These are phyloP conservation scores for Phytophthora sojae DNA, from an alignment of 352 stramenopile genomes.

Conservation along the genomic window DNA sequence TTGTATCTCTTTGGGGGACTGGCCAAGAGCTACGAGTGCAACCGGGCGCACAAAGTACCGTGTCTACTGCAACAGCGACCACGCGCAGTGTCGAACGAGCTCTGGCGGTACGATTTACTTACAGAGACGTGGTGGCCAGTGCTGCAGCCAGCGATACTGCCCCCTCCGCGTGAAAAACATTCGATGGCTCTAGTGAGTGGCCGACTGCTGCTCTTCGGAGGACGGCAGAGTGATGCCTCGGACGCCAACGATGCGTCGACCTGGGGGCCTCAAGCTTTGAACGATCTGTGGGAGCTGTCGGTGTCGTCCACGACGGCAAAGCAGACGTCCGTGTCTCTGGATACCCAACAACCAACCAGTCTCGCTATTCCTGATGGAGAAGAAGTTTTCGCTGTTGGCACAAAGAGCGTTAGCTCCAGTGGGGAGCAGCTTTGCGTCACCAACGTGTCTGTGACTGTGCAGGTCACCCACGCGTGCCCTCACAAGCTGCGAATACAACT, in stretches of 20 bases:
- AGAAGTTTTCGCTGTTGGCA: conserved; percentile 59
- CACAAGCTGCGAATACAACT: conserved; percentile 66
- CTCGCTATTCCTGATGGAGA: conserved; percentile 57
- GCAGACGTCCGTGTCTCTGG: conserved; percentile 38
- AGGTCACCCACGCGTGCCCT: conserved; percentile 63
- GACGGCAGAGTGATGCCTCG: conserved; percentile 35
- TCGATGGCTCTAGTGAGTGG: conserved; percentile 52
- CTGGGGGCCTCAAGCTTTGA: conserved; percentile 40
- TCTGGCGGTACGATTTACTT: conserved; percentile 70
- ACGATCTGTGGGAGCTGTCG: conserved; percentile 75
- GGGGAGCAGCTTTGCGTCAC: conserved; percentile 54
- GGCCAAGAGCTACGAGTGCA: conserved; percentile 66
- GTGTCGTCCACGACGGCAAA: conserved; percentile 53
- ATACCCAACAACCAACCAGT: conserved; percentile 42
- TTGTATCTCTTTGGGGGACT: conserved; percentile 77
- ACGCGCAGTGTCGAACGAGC: conserved; percentile 62
- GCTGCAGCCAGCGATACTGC: conserved; percentile 12
- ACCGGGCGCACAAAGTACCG: conserved; percentile 47
- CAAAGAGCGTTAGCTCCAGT: conserved; percentile 34
- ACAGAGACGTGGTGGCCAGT: conserved; percentile 66
- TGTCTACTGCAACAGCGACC: conserved; percentile 38
- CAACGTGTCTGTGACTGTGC: conserved; percentile 52
- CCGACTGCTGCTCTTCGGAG: conserved; percentile 71
- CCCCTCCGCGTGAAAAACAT: conserved; percentile 65
- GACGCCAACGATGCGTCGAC: conserved; percentile 30